phyloP scores from a whole-genome alignment of 1,284 basidiomycete genomes.

The Trametes versicolor region DNA sequence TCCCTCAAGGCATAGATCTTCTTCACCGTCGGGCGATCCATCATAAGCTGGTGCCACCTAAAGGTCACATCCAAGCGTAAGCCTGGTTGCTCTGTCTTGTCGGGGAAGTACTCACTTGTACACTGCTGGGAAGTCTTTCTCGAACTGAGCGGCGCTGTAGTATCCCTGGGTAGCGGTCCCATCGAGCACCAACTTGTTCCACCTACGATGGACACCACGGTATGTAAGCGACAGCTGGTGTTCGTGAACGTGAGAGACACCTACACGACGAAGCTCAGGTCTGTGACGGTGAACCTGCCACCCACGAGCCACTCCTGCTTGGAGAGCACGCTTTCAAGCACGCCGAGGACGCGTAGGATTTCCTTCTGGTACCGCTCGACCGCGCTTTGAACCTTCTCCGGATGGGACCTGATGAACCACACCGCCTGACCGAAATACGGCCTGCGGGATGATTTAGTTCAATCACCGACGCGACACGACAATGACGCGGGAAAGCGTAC shows the following conservation, averaged over 20 bases:
- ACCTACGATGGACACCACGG: neutral
- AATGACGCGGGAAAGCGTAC: too few species aligned
- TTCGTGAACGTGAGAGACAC: neutral
- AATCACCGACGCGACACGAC: too few species aligned
- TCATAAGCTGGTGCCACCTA: slow-evolving; percentile 12
- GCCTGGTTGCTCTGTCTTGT: too few species aligned
- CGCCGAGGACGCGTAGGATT: slow-evolving; percentile 43
- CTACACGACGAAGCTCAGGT: slow-evolving; percentile 21
- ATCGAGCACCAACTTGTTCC: neutral
- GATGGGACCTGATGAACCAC: slow-evolving; percentile 39
- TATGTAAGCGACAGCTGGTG: neutral
- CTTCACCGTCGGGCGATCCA: neutral
- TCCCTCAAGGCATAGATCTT: slow-evolving; percentile 6
- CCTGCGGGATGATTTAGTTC: neutral
- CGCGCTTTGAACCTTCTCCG: slow-evolving; percentile 39
- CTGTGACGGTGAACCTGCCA: slow-evolving; percentile 19
- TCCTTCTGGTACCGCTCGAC: slow-evolving; percentile 46
- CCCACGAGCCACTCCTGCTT: slow-evolving; percentile 31
- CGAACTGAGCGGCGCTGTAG: slow-evolving; percentile 11
- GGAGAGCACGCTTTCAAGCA: slow-evolving; percentile 41
- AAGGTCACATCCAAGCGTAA: too few species aligned
- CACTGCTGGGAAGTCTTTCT: slow-evolving; percentile 23
- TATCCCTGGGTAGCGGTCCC: neutral
- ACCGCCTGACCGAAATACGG: slow-evolving; percentile 38
- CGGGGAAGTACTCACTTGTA: slow-evolving; percentile 15